These are phyloP conservation scores for Colletotrichum navitas DNA, from an alignment of 2,329 filamentous ascomycete species.

Conservation along the genomic window DNA sequence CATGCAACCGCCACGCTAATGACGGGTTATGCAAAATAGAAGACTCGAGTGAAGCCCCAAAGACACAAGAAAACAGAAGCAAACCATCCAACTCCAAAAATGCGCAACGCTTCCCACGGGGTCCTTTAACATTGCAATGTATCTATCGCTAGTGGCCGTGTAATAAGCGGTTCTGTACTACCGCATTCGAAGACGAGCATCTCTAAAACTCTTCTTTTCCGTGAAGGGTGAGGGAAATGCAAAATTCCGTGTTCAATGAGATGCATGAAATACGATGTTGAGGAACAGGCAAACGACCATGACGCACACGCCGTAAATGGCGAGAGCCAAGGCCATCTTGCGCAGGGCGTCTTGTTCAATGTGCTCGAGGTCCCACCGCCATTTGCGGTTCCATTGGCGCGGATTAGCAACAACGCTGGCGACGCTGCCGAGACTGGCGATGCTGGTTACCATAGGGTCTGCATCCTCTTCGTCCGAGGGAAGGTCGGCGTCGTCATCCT, in stretches of 20 bases:
- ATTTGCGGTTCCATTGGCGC: slow-evolving; percentile 65
- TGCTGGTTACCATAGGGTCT: slow-evolving; percentile 59
- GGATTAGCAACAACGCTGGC: slow-evolving; percentile 53
- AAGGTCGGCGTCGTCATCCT: slow-evolving; percentile 87
- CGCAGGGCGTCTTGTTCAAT: slow-evolving; percentile 76
- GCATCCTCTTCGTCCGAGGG: slow-evolving; percentile 58
- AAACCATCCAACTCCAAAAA: slow-evolving; percentile 28
- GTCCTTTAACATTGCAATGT: background rate
- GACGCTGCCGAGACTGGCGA: slow-evolving; percentile 58
- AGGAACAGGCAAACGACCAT: slow-evolving; percentile 91
- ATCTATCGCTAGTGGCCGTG: slow-evolving; percentile 34
- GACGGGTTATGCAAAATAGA: slow-evolving; percentile 5
- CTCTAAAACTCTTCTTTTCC: slow-evolving; percentile 17
- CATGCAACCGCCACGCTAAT: slow-evolving; percentile 30
- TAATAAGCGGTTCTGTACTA: slow-evolving; percentile 5
- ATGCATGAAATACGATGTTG: slow-evolving; percentile 83
- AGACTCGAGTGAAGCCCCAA: background rate
- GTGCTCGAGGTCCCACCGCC: slow-evolving; percentile 72
- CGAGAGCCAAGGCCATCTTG: slow-evolving; percentile 79
- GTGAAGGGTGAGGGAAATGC: background rate
- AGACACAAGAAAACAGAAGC: background rate
- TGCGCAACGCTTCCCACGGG: slow-evolving; percentile 22
- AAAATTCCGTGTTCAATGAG: slow-evolving; percentile 60
- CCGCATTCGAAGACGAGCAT: slow-evolving; percentile 15
- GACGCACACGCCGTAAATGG: slow-evolving; percentile 86